A percentile compares a stretch with the other conserved stretches of the same genome.
These are phyloP conservation scores for Peltaster fructicola DNA, from an alignment of 2,329 filamentous ascomycete genomes.

Conservation along the genomic window DNA sequence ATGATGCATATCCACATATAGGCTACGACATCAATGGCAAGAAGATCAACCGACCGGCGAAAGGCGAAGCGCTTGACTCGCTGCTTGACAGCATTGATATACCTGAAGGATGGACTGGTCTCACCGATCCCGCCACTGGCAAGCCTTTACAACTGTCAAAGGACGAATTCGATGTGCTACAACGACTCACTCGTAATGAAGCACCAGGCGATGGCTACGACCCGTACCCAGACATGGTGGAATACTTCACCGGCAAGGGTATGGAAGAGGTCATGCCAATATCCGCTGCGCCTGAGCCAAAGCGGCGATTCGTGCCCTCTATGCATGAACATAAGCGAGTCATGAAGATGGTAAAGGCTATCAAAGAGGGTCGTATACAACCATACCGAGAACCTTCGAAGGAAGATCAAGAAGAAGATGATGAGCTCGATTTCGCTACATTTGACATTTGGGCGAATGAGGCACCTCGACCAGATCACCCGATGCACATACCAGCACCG, in stretches of 20 bases:
- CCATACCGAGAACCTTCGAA: conserved; percentile 69
- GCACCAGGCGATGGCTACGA: conserved; percentile 77
- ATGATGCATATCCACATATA: conserved; percentile 95
- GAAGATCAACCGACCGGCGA: conserved; percentile 90
- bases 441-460: conserved; percentile 97
- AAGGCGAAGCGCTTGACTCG: conserved; percentile 81
- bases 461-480: conserved; percentile 59
- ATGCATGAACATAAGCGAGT: conserved; percentile 93
- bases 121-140: conserved; percentile 85
- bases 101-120: conserved; percentile 89
- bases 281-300: conserved; percentile 86
- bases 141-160: conserved; percentile 76
- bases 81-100: conserved; percentile 92
- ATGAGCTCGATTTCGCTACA: conserved; percentile 51
- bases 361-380: conserved; percentile 80
- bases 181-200: conserved; percentile 77
- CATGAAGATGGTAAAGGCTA: conserved; percentile 93
- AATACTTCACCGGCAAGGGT: conserved; percentile 81
- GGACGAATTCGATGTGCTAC: conserved; percentile 76
- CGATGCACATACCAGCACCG: conserved; percentile 89
- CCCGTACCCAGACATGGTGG: conserved; percentile 80
- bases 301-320: conserved; percentile 84
- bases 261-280: conserved; percentile 80
- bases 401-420: conserved; percentile 35
- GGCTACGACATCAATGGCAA: conserved; percentile 98